Percentiles rank a stretch among this genome's conserved stretches.
phyloP scores from a whole-genome alignment of 495 filamentous ascomycete genomes.

The Darksidea phi region DNA sequence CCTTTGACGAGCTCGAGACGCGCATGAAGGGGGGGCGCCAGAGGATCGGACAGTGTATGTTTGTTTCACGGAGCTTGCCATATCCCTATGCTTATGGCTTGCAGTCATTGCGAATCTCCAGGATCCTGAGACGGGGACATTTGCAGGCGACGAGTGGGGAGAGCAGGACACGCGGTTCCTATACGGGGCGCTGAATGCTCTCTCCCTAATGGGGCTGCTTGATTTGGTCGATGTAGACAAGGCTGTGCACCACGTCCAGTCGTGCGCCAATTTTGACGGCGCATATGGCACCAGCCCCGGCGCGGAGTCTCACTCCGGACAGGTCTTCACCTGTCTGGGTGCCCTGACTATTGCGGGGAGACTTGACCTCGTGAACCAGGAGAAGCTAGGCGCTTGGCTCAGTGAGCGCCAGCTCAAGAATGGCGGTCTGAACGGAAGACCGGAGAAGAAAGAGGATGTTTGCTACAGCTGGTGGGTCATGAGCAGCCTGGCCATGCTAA shows the following conservation, averaged over 20 bases:
- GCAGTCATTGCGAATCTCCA: conserved; percentile 83
- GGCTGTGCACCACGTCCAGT: conserved; percentile 72
- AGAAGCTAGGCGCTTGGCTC: conserved; percentile 82
- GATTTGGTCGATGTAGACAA: conserved; percentile 71
- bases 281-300: conserved; percentile 86
- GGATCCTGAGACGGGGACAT: conserved; percentile 74
- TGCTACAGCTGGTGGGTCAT: conserved; percentile 99
- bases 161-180: conserved; percentile 94
- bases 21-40: conserved; percentile 63
- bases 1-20: conserved; percentile 74
- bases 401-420: conserved; percentile 85
- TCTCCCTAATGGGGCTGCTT: conserved; percentile 75
- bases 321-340: conserved; percentile 93
- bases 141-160: conserved; percentile 93
- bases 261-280: conserved; percentile 89
- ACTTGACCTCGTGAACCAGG: conserved; percentile 78
- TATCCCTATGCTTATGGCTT: conserved; percentile 9
- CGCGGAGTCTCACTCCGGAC: conserved; percentile 87
- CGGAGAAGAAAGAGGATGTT: conserved; percentile 93
- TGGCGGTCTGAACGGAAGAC: conserved; percentile 89
- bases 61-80: conserved; percentile 3
- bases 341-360: conserved; percentile 78
- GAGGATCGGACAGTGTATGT: conserved; percentile 72
- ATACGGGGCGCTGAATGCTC: conserved; percentile 79
- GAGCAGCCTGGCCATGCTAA: conserved; percentile 86